A percentile compares a stretch with the other conserved stretches of the same genome.
These are phyloP conservation scores for Abortiporus biennis DNA, from an alignment of 1,284 basidiomycete genomes.

Conservation along the genomic window DNA sequence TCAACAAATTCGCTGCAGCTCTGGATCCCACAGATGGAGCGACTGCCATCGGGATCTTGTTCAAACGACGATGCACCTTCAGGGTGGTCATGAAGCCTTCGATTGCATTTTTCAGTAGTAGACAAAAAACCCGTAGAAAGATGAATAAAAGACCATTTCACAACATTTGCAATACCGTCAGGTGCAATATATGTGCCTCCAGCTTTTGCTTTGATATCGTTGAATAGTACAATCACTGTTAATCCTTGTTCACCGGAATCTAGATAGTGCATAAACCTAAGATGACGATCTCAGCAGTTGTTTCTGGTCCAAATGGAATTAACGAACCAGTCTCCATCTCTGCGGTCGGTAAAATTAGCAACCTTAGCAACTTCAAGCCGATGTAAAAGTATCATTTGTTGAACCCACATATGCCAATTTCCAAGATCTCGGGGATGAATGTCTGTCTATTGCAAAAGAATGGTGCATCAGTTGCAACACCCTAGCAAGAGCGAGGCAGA, in stretches of 20 bases:
- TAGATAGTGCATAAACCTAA: conserved; percentile 27
- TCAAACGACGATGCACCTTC: conserved; percentile 19
- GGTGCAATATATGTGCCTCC: conserved; percentile 31
- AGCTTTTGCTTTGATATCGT: conserved; percentile 26
- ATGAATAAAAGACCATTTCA: conserved; percentile 19
- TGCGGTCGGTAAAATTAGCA: conserved; percentile 7
- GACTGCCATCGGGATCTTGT: conserved; percentile 23
- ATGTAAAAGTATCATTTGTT: not conserved
- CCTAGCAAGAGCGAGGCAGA: not conserved
- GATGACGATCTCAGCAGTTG: not conserved
- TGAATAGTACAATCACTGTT: conserved; percentile 29
- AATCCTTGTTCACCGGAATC: conserved; percentile 33
- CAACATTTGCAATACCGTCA: conserved; percentile 29
- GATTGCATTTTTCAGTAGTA: conserved; percentile 3
- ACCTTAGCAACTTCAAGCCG: not conserved
- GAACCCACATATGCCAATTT: conserved; percentile 29
- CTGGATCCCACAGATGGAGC: conserved; percentile 20
- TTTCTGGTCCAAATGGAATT: not conserved
- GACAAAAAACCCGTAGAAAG: conserved; percentile 1
- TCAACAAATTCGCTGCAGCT: conserved; percentile 25
- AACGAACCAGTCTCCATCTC: conserved; percentile 26
- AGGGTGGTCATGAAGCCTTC: conserved; percentile 24
- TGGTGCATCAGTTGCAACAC: no score
- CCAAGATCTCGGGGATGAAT: conserved; percentile 25
- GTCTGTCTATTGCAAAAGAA: no score